Evolutionary conservation across 1,284 basidiomycete species (phyloP).

Genomic region (Tilletia walkeri): DNA sequence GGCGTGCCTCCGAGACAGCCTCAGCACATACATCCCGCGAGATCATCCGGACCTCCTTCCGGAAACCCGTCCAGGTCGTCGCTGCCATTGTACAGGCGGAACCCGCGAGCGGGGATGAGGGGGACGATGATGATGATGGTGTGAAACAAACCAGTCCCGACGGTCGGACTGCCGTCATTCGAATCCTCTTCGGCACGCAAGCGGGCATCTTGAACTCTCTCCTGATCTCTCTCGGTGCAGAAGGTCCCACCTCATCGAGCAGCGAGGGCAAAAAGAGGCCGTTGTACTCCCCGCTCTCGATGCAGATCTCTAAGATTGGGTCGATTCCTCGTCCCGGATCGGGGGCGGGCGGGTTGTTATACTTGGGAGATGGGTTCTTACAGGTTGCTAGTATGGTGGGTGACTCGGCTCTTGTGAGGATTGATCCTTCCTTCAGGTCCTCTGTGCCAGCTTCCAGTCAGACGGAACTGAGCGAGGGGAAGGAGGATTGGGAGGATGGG

Average conservation of each 20-base stretch:
- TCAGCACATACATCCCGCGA: neutral
- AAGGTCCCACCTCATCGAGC: no score
- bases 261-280: no score
- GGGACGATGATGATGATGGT: neutral
- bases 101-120: neutral
- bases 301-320: constrained; percentile 21
- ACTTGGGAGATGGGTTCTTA: constrained; percentile 44
- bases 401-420: constrained; percentile 38
- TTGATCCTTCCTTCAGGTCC: constrained; percentile 23
- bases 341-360: constrained; percentile 36
- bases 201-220: neutral
- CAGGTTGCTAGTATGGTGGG: constrained; percentile 41
- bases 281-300: constrained; percentile 12
- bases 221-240: constrained; percentile 2
- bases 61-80: constrained; percentile 37
- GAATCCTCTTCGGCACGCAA: neutral
- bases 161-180: constrained; percentile 19
- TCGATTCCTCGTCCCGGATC: constrained; percentile 31
- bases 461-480: no score
- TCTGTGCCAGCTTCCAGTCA: neutral
- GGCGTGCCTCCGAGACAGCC: constrained; percentile 20
- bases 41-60: constrained; percentile 33
- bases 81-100: constrained; percentile 26
- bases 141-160: constrained; percentile 20
- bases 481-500: neutral